A percentile compares a stretch with the other conserved stretches of the same genome.
Evolutionary conservation across 148 eudicot species (phyloP).

Genomic region (Rhododendron henanense): DNA sequence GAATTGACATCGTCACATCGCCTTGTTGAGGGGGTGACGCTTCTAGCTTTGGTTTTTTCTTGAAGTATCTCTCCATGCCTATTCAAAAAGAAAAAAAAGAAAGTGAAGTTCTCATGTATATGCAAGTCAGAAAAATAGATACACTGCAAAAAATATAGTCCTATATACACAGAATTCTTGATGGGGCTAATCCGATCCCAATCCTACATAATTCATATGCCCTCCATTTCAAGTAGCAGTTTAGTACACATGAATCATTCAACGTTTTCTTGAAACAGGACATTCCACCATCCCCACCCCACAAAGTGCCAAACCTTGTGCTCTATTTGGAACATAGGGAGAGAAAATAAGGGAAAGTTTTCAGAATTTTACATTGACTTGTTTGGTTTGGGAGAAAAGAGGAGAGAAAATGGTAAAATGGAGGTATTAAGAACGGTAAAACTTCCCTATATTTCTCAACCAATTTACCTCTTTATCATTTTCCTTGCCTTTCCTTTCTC

Average conservation of each 20-base stretch:
- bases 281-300: not conserved
- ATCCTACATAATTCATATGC: not conserved
- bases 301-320: not conserved
- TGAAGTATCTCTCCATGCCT: not conserved
- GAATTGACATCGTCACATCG: not conserved
- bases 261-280: not conserved
- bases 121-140: no score
- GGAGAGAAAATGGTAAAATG: no score
- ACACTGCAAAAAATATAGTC: not conserved
- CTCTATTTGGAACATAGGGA: no score
- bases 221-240: not conserved
- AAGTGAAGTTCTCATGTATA: no score
- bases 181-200: not conserved
- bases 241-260: not conserved
- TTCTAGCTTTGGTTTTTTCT: not conserved
- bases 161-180: not conserved
- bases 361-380: no score
- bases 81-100: not conserved
- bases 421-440: no score
- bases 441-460: no score
- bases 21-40: not conserved
- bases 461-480: no score
- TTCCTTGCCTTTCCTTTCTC: no score
- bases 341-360: no score
- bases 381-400: no score